Evolutionary conservation across 306 rosid genomes (phyloP), one percentile per base, ranked within the genome.

Genomic region (Herpetospermum pedunculosum): DNA sequence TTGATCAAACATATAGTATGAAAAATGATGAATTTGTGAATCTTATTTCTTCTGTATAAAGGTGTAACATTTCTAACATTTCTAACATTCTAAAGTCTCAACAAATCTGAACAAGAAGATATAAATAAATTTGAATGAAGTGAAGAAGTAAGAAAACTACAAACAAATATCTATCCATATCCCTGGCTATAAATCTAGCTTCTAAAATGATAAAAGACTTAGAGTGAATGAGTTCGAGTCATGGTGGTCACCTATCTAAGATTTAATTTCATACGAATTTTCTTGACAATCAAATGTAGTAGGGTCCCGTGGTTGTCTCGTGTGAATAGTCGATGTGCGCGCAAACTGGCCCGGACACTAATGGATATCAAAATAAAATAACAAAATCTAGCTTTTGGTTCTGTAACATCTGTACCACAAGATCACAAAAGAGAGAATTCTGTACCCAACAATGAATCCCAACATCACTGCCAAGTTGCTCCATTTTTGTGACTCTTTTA

Each of bases 391-490:
- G 67, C 77, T 84, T 87, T 87, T 84, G 71, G 79, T 82, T 83
- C 81, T 86, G 81, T 79, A 81, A 74, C 96, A 85, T 84, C 96
- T 89, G 76, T 26, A 87, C 96, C 96, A 94, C 83, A 94, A 83
- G 81, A 91, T 83, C 2, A 88, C 80, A 80, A 84, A 88, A 78
- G 89, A 89, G 46, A 94, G 89, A 52, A 87, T 82, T 82, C 97
- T 88, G 44, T 94, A 94, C 35, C 95, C 97, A 68, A 87, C 76
- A 60, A 94, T 87, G 84, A 94, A 94, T 49, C 97, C 82, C 80
- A 85, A 72, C 92, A 94, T 94, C 70, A 94, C 86, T 48, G 79
- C 87, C 74, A 94, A 88, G 75, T 94, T 94, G 79, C 81, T 87
- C 97, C 97, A 91, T 68, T 87, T 91, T 30, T 85, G 89, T 62